Percentiles rank a stretch among this genome's conserved stretches.
Conservation (phyloP, 2,329 filamentous ascomycete species). For the Byssoonygena ceratinophila region DNA sequence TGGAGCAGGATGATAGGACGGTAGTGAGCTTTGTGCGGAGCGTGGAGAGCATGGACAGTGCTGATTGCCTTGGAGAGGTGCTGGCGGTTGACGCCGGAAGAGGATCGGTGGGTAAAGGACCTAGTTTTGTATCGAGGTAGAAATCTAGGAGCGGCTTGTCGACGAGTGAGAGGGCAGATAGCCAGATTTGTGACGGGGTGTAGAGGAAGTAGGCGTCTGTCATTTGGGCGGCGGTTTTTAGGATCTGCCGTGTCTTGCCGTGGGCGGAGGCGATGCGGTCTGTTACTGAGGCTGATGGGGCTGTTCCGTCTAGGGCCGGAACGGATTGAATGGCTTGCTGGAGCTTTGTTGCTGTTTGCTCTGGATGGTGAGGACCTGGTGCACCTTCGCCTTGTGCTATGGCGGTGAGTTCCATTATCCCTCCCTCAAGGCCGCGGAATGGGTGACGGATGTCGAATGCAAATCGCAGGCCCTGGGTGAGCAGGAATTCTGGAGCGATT, state of each 20-base stretch:
- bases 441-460: conserved; percentile 89
- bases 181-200: conserved; percentile 86
- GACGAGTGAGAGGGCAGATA: conserved; percentile 65
- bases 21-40: conserved; percentile 31
- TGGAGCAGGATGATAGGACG: conserved; percentile 31
- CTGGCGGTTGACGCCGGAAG: neutral
- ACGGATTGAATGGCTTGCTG: conserved; percentile 25
- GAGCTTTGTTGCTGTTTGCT: conserved; percentile 26
- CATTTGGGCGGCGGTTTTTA: conserved; percentile 69
- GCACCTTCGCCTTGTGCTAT: conserved; percentile 51
- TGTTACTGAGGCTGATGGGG: conserved; percentile 35
- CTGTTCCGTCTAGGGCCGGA: conserved; percentile 19
- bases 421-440: conserved; percentile 75
- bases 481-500: conserved; percentile 79
- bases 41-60: conserved; percentile 20
- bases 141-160: conserved; percentile 45
- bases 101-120: conserved; percentile 17
- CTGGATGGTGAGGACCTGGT: conserved; percentile 23
- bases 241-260: conserved; percentile 57
- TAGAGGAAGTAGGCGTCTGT: conserved; percentile 97
- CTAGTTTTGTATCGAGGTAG: conserved; percentile 38
- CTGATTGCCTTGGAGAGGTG: neutral
- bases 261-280: conserved; percentile 55
- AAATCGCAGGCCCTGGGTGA: conserved; percentile 86
- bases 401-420: conserved; percentile 67